Evolutionary conservation across 2,329 filamentous ascomycete genomes (phyloP).

Genomic region (Penicillium thymicola): DNA sequence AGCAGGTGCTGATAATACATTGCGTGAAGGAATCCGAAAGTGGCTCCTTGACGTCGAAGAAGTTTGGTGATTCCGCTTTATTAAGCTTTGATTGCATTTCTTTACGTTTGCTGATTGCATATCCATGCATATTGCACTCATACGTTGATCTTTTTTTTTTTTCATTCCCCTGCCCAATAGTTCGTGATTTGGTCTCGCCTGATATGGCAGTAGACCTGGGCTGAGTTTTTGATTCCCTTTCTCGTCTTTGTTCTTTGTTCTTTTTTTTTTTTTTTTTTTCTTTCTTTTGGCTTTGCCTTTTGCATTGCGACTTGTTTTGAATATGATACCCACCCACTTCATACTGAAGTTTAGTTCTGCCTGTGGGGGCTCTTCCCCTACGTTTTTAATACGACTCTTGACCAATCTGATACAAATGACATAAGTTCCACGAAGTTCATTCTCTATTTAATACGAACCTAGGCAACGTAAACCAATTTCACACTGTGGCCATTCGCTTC

Average conservation of each 20-base stretch:
- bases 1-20: constrained; percentile 46
- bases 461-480: constrained; percentile 22
- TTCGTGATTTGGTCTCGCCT: not conserved
- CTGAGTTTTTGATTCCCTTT: not conserved
- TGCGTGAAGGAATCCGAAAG: constrained; percentile 55
- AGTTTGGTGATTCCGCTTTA: constrained; percentile 31
- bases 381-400: constrained; percentile 3
- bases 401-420: constrained; percentile 5
- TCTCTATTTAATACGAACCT: constrained; percentile 1
- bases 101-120: constrained; percentile 4
- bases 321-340: constrained; percentile 25
- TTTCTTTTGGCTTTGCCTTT: constrained; percentile 13
- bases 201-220: not conserved
- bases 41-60: constrained; percentile 54
- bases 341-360: constrained; percentile 8
- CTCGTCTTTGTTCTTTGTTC: not conserved
- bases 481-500: constrained; percentile 20
- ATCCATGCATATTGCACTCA: not conserved
- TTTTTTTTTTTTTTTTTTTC: not conserved
- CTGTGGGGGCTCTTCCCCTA: not conserved
- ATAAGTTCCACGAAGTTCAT: not conserved
- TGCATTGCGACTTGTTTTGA: constrained; percentile 13
- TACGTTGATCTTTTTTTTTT: not conserved
- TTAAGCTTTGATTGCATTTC: not conserved
- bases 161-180: not conserved